Conservation (phyloP, 305 asterid genomes). For the Salvia sclarea region DNA sequence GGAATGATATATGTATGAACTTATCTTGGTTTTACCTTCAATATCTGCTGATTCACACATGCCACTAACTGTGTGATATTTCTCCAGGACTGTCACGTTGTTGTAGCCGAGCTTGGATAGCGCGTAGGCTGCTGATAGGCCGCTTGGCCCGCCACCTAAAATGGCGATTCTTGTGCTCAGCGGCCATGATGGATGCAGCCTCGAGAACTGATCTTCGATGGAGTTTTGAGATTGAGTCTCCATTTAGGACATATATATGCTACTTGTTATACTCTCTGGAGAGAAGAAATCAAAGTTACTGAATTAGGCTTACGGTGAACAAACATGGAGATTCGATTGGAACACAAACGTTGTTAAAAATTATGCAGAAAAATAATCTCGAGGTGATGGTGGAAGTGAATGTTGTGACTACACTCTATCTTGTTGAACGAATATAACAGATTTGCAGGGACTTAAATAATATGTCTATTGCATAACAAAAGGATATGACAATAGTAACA, state of each 20-base stretch:
- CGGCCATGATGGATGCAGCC: constrained; percentile 69
- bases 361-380: neutral
- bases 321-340: too few species aligned
- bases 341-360: too few species aligned
- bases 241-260: constrained; percentile 32
- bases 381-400: neutral
- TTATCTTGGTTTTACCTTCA: constrained; percentile 49
- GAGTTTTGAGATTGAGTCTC: constrained; percentile 49
- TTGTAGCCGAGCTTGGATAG: constrained; percentile 69
- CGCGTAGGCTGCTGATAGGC: constrained; percentile 81
- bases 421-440: neutral
- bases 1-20: neutral
- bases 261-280: constrained; percentile 25
- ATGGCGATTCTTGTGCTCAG: constrained; percentile 61
- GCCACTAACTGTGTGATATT: constrained; percentile 80
- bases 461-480: neutral
- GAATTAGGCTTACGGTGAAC: neutral
- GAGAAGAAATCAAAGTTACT: neutral
- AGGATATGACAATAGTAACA: neutral
- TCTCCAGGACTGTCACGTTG: constrained; percentile 69
- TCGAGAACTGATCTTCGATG: constrained; percentile 55
- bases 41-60: constrained; percentile 80
- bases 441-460: neutral
- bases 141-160: constrained; percentile 93
- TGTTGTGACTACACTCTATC: neutral